Evolutionary conservation across 2,329 filamentous ascomycete genomes (phyloP).

Genomic region (Calonectria pseudoturangicola): DNA sequence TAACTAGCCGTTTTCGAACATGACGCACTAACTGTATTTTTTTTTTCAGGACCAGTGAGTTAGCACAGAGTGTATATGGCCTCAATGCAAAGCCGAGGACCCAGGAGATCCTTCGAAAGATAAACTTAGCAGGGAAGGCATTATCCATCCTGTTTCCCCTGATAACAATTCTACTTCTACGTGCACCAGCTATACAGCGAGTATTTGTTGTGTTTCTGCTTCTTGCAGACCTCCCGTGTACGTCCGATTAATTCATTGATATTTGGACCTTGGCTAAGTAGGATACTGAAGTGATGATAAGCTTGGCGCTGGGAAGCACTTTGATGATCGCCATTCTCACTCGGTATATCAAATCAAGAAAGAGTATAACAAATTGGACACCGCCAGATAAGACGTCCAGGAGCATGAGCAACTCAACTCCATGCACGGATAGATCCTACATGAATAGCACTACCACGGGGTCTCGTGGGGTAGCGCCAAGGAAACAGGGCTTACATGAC

Average conservation of each 20-base stretch:
- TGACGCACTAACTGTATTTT: background rate
- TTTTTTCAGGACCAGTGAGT: background rate
- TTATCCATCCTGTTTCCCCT: background rate
- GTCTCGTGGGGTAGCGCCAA: background rate
- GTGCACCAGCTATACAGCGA: background rate
- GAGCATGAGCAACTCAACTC: conserved; percentile 5
- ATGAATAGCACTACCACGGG: background rate
- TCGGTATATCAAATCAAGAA: background rate
- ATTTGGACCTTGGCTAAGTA: background rate
- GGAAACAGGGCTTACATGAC: conserved; percentile 8
- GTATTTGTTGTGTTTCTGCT: background rate
- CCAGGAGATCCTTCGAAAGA: background rate
- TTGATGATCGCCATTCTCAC: conserved; percentile 10
- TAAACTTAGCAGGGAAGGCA: conserved; percentile 6
- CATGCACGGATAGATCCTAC: background rate
- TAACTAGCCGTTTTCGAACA: background rate
- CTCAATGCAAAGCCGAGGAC: conserved; percentile 1
- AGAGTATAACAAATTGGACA: conserved; percentile 14
- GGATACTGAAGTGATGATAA: conserved; percentile 8
- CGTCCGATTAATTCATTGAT: background rate
- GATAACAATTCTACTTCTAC: background rate
- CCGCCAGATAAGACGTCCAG: background rate
- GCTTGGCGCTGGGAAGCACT: background rate
- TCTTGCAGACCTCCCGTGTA: conserved; percentile 13
- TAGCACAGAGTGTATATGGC: conserved; percentile 13